Conservation (phyloP, 2,329 filamentous ascomycete species). For the Hypoxylon sp. region DNA sequence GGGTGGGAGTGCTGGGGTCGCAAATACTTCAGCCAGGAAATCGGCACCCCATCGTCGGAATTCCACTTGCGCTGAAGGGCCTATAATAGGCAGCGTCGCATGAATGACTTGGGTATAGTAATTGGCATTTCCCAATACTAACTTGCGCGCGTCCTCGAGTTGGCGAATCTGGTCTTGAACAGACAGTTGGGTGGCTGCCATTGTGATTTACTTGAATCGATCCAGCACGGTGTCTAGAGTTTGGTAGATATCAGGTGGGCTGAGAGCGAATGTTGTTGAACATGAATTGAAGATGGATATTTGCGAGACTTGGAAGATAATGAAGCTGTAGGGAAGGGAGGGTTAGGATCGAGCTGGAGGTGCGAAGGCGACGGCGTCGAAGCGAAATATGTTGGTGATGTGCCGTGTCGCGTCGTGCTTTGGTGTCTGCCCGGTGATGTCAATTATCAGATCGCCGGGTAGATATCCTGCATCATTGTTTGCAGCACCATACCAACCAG, state of each 20-base stretch:
- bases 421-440: slow-evolving; percentile 47
- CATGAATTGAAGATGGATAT: slow-evolving; percentile 14
- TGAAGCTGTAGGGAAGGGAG: neutral
- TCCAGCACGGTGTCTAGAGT: slow-evolving; percentile 26
- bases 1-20: slow-evolving; percentile 84
- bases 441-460: slow-evolving; percentile 45
- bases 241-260: slow-evolving; percentile 3
- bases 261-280: neutral
- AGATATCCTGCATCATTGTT: slow-evolving; percentile 35
- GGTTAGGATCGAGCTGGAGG: neutral
- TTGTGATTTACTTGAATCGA: slow-evolving; percentile 54
- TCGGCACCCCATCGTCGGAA: slow-evolving; percentile 96
- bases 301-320: slow-evolving; percentile 1
- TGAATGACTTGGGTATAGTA: slow-evolving; percentile 94
- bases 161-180: slow-evolving; percentile 86
- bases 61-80: slow-evolving; percentile 80
- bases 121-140: slow-evolving; percentile 87
- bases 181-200: slow-evolving; percentile 69
- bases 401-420: slow-evolving; percentile 26
- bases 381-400: slow-evolving; percentile 10
- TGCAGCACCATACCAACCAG: slow-evolving; percentile 21
- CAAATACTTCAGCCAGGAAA: slow-evolving; percentile 95
- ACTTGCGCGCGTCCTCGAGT: slow-evolving; percentile 89
- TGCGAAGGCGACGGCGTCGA: slow-evolving; percentile 1
- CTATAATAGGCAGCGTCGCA: slow-evolving; percentile 92